Conservation (phyloP, 257 asterid genomes). For the Nicotiana otophora region DNA sequence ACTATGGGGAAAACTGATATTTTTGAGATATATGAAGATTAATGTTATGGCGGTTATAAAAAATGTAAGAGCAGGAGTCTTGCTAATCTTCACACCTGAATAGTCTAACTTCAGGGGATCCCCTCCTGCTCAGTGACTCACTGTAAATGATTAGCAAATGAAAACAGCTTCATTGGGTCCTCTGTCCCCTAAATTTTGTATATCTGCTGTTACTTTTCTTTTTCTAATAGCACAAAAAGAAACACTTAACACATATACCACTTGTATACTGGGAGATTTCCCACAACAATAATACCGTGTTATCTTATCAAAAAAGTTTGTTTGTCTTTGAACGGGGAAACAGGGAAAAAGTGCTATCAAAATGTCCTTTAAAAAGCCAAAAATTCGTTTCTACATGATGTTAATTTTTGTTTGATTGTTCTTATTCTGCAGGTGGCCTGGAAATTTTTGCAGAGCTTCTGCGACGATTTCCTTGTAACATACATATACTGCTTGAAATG, state of each 20-base stretch:
- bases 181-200: background rate
- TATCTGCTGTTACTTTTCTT: background rate
- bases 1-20: background rate
- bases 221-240: background rate
- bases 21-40: background rate
- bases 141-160: background rate
- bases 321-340: background rate
- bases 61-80: background rate
- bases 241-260: background rate
- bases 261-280: background rate
- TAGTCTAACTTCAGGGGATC: background rate
- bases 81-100: background rate
- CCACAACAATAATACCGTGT: background rate
- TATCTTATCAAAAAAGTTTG: background rate
- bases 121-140: background rate
- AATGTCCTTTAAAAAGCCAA: background rate
- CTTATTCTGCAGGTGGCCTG: conserved; percentile 66
- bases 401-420: background rate
- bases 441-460: conserved; percentile 83
- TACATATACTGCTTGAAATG: conserved; percentile 88
- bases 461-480: conserved; percentile 87
- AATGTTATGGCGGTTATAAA: background rate
- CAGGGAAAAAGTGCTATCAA: background rate
- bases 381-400: background rate
- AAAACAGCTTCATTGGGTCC: background rate